A percentile compares a stretch with the other conserved stretches of the same genome.
phyloP scores from a whole-genome alignment of 2,329 filamentous ascomycete species.

The Colletotrichum filicis region DNA sequence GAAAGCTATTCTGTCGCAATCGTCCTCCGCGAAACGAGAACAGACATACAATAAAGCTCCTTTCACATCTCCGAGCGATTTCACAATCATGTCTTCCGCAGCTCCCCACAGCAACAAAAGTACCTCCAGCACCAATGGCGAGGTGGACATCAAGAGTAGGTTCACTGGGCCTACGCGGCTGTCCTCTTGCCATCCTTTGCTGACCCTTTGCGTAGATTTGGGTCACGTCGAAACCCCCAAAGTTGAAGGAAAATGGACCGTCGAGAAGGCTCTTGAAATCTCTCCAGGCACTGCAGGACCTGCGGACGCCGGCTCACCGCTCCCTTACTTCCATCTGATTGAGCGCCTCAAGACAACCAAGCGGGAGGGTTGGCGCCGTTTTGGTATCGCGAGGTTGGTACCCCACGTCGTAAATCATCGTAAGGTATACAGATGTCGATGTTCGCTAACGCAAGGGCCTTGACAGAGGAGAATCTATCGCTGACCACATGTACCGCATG shows the following conservation, averaged over 20 bases:
- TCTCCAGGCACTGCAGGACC: conserved; percentile 52
- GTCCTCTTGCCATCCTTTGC: background rate
- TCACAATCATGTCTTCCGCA: conserved; percentile 10
- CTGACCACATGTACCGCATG: conserved; percentile 99
- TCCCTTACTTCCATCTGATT: conserved; percentile 94
- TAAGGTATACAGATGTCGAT: background rate
- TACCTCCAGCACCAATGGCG: conserved; percentile 7
- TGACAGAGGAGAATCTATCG: conserved; percentile 83
- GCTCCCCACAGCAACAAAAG: conserved; percentile 14
- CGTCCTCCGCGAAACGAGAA: background rate
- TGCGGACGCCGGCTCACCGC: conserved; percentile 75
- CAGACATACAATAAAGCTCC: too few relatives aligned
- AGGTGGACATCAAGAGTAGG: conserved; percentile 32
- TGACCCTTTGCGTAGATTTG: conserved; percentile 34
- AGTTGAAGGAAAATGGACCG: conserved; percentile 40
- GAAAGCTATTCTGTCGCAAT: background rate
- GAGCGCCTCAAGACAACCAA: conserved; percentile 96
- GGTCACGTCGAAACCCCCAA: conserved; percentile 39
- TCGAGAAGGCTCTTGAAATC: conserved; percentile 37
- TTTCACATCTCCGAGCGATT: background rate
- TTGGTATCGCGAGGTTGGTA: conserved; percentile 73
- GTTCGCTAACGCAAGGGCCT: background rate
- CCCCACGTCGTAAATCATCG: background rate
- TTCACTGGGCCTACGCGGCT: background rate
- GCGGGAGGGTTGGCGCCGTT: conserved; percentile 94